Conservation (phyloP, 768 basidiomycete species). For the Boletus patriciae region DNA sequence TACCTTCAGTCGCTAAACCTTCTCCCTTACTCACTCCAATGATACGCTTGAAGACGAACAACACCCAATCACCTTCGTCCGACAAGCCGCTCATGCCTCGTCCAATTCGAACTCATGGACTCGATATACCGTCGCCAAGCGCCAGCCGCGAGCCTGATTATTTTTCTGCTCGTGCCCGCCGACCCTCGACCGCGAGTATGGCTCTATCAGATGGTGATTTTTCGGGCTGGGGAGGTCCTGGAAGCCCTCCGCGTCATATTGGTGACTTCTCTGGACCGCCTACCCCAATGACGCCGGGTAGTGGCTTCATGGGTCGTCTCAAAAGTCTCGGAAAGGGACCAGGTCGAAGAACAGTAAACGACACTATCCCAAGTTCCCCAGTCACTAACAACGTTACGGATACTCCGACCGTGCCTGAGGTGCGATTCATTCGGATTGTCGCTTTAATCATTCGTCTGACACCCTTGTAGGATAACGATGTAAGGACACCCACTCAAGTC, state of each 20-base stretch:
- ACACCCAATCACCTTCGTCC: slow-evolving; percentile 45
- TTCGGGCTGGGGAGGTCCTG: slow-evolving; percentile 40
- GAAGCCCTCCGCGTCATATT: slow-evolving; percentile 35
- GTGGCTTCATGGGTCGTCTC: slow-evolving; percentile 76
- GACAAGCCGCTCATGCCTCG: slow-evolving; percentile 34
- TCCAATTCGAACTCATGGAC: slow-evolving; percentile 45
- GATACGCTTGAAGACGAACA: slow-evolving; percentile 48
- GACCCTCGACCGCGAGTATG: slow-evolving; percentile 44
- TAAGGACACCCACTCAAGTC: slow-evolving; percentile 53
- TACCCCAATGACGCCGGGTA: slow-evolving; percentile 50
- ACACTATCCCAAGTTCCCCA: slow-evolving; percentile 28
- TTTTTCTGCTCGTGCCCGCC: slow-evolving; percentile 47
- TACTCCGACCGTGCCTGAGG: slow-evolving; percentile 21
- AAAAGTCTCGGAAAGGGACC: slow-evolving; percentile 70
- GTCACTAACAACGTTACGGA: slow-evolving; percentile 19
- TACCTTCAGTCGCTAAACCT: slow-evolving; percentile 43
- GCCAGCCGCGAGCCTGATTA: slow-evolving; percentile 49
- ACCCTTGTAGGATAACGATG: slow-evolving; percentile 25
- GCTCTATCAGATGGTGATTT: slow-evolving; percentile 52
- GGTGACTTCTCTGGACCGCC: slow-evolving; percentile 36
- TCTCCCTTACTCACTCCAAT: slow-evolving; percentile 61
- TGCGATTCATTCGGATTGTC: slow-evolving; percentile 14
- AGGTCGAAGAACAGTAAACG: slow-evolving; percentile 32
- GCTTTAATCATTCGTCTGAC: not conserved
- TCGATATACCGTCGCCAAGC: slow-evolving; percentile 37